Base-by-base conservation (phyloP, 345 rosid species). In the Populus davidiana region DNA sequence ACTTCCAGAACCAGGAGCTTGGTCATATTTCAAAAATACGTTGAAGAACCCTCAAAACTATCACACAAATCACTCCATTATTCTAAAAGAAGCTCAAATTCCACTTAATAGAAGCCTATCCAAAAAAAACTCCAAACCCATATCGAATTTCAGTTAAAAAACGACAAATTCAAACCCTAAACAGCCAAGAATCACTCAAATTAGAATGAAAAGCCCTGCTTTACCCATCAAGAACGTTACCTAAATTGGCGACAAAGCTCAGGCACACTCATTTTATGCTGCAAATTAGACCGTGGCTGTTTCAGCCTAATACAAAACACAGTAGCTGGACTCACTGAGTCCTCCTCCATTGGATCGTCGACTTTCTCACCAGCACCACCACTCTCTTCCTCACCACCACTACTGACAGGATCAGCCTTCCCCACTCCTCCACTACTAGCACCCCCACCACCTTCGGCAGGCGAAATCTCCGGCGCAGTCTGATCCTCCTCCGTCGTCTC, bases 221-320 rank as follows among this genome's bases (percentile, higher is more conserved):
- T 43, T 11, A 43, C 13, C 16, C 4, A 9, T 4, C 31, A 25
- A 17, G 56, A 67, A 5, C 50, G 50, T 49, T 52, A 95, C 98
- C 98, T 93, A 77, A 93, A 95, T 83, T 93, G 93, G 78, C 97
- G 94, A 79, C 97, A 93, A 71, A 93, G 72, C 36, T 93, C 97
- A 43, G 97, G 97, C 43, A 93, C 94, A 33, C 94, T 91, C 97
- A 93, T 93, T 84, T 93, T 96, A 73, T 93, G 89, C 84, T 79
- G 87, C 88, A 96, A 82, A 81, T 91, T 90, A 72, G 98, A 92
- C 73, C 90, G 81, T 43, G 98, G 97, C 75, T 96, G 99, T 75
- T 87, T 96, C 44, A 96, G 96, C 80, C 93, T 82, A 50, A 96
- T 92, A 67, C 92, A 87, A 80, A 93, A 96, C 47, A 96, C 98